Evolutionary conservation across 192 early-diverging fungal genomes (phyloP).

Genomic region (Backusella circina): DNA sequence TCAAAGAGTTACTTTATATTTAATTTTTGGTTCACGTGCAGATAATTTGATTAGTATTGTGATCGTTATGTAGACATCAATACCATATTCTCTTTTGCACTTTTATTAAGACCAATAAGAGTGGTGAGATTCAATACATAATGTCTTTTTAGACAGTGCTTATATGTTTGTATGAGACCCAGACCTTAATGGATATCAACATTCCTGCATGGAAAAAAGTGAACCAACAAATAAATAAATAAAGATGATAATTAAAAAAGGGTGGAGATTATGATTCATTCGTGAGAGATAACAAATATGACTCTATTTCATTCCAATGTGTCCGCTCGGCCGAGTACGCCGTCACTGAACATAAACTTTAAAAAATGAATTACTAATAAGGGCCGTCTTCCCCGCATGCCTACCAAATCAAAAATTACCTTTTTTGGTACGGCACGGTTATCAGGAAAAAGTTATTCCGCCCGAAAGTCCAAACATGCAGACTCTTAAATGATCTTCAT

Average conservation of each 20-base stretch:
- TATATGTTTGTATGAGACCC: neutral
- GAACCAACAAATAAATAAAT: neutral
- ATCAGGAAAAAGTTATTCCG: neutral
- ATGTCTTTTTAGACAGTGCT: neutral
- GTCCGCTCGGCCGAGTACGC: neutral
- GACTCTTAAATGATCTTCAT: neutral
- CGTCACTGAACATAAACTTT: neutral
- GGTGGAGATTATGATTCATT: neutral
- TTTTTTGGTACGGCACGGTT: neutral
- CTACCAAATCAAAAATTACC: neutral
- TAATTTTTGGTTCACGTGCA: neutral
- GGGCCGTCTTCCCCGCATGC: neutral
- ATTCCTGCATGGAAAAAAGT: neutral
- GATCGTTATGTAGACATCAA: neutral
- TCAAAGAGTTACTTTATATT: neutral
- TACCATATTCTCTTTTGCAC: neutral
- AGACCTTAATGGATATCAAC: neutral
- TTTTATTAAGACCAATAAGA: neutral
- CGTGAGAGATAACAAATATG: neutral
- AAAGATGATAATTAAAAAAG: neutral
- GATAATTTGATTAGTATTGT: neutral
- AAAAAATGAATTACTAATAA: conserved; percentile 1
- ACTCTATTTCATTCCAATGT: neutral
- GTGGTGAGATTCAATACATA: neutral
- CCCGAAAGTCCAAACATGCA: neutral